Base-by-base conservation (phyloP, 805 yeast species). In the Zygoascus bituminiphila region DNA sequence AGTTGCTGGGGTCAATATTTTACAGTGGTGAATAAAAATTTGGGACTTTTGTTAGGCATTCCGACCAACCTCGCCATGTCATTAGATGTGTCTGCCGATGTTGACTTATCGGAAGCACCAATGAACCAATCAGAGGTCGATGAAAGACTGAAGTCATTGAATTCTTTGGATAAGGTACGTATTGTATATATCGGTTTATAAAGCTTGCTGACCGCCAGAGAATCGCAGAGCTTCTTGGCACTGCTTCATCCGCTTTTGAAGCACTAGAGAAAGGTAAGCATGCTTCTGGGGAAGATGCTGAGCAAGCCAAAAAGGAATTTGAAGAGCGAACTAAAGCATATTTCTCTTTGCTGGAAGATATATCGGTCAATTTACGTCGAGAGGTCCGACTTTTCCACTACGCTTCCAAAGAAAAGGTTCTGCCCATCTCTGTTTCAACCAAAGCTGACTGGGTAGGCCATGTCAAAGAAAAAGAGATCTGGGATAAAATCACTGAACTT, bases 401-500 rank as follows among this genome's bases (percentile, higher is more conserved):
- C 6, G 64, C 64, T 25, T 66, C 69, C 45, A 71, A 72, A 48
- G 69, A 71, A 17, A 74, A 73, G 44, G 75, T 84, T 36, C 68
- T 84, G 23, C 93, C 95, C 1, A 74, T 84, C 2, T 72, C 75
- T 38, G 76, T 84, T 21, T 83, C 81, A 45, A 81, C 81, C 54
- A 82, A 82, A 66, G 86, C 88, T 31, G 77, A 85, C 4, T 73
- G 76, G 67, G 73, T 82, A 24, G 88, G 88, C 2, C 67, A 69
- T 36, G 73, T 69, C 53, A 82, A 83, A 60, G 67, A 83, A 44
- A 64, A 69, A 8, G 73, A 71, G 46, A 45, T 64, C 3, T 59
- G 61, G 57, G 56, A 57, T 14, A 59, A 58, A 4, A 47, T 72
- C 22, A 24, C 17, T 4, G 35, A 15, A 12, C 17, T 41, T 12